Conservation (phyloP, 2,329 filamentous ascomycete genomes). For the Fusarium globosum region DNA sequence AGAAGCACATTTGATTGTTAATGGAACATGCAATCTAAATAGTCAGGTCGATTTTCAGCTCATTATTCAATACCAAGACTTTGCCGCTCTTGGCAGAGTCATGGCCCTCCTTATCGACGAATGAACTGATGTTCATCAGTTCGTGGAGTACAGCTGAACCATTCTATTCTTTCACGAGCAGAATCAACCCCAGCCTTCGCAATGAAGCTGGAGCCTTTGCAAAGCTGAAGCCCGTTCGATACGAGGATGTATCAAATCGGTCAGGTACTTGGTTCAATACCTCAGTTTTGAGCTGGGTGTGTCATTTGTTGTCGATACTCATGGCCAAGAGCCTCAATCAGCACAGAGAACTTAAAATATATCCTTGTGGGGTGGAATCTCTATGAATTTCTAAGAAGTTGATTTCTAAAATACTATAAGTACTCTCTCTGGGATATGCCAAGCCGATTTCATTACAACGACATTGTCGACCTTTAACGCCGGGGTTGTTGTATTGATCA, state of each 20-base stretch:
- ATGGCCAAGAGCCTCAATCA: too few species aligned
- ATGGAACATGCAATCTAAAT: too few species aligned
- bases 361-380: background rate
- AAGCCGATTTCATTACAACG: background rate
- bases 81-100: background rate
- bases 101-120: fast-evolving
- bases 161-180: background rate
- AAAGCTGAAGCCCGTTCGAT: too few species aligned
- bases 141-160: background rate
- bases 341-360: too few species aligned
- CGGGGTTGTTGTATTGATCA: background rate
- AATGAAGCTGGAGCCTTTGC: too few species aligned
- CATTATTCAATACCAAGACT: background rate
- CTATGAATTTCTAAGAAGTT: background rate
- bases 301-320: too few species aligned
- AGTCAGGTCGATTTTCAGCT: background rate
- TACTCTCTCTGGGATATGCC: background rate
- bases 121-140: background rate
- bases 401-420: background rate
- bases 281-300: too few species aligned
- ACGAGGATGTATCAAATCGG: too few species aligned
- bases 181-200: too few species aligned
- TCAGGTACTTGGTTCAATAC: too few species aligned
- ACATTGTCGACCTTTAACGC: background rate
- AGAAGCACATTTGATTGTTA: too few species aligned